Evolutionary conservation across 2,329 filamentous ascomycete genomes (phyloP).

Genomic region (Talaromyces marneffei): DNA sequence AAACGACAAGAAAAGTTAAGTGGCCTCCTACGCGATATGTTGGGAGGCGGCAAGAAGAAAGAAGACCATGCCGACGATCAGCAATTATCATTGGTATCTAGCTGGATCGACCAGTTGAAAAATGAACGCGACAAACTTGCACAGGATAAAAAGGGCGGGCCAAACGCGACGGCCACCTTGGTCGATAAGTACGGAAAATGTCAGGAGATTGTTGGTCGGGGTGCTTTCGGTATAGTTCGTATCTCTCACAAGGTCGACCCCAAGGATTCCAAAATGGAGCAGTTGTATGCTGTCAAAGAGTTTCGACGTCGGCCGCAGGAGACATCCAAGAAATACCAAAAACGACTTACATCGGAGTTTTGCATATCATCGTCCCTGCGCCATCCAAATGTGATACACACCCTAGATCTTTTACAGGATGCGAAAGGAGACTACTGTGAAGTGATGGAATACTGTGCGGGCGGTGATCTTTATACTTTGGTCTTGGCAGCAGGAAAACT

Average conservation of each 20-base stretch:
- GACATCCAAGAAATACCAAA: conserved; percentile 95
- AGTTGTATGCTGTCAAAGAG: conserved; percentile 95
- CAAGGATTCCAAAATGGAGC: conserved; percentile 69
- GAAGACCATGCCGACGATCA: conserved; percentile 51
- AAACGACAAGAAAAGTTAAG: conserved; percentile 91
- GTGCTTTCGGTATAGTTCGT: conserved; percentile 93
- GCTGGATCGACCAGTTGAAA: conserved; percentile 90
- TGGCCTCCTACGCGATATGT: conserved; percentile 80
- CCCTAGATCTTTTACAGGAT: conserved; percentile 88
- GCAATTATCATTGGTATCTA: conserved; percentile 86
- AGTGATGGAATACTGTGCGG: conserved; percentile 98
- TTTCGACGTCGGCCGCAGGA: conserved; percentile 92
- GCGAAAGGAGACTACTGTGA: conserved; percentile 97
- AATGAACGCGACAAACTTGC: conserved; percentile 73
- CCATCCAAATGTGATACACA: conserved; percentile 97
- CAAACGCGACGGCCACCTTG: conserved; percentile 69
- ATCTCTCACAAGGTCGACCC: conserved; percentile 95
- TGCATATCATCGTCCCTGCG: conserved; percentile 96
- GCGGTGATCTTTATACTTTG: conserved; percentile 90
- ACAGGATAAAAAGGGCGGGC: conserved; percentile 68
- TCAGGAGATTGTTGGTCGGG: conserved; percentile 91
- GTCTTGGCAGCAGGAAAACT: conserved; percentile 87
- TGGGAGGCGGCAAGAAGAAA: conserved; percentile 76
- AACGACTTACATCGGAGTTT: conserved; percentile 92
- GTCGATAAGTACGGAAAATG: conserved; percentile 98